These are phyloP conservation scores for Vitis hybrid DNA, from an alignment of 177 flowering plant genomes.

Conservation along the genomic window DNA sequence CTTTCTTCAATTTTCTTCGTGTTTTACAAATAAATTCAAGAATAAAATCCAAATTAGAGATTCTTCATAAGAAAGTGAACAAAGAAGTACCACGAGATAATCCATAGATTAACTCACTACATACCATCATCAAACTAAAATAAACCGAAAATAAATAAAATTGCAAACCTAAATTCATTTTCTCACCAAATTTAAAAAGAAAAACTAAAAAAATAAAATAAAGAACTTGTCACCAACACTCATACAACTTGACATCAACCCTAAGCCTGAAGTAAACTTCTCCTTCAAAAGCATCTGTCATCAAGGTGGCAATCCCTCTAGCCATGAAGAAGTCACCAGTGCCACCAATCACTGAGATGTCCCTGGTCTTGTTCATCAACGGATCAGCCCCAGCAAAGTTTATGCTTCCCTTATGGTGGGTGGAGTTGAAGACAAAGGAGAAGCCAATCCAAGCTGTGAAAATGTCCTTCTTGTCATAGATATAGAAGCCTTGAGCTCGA, in stretches of 20 bases:
- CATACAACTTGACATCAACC: constrained; percentile 38
- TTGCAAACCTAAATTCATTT: too few species aligned
- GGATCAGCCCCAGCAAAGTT: constrained; percentile 36
- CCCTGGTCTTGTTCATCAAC: constrained; percentile 24
- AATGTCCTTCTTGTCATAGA: constrained; percentile 28
- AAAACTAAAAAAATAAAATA: not conserved
- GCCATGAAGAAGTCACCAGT: constrained; percentile 49
- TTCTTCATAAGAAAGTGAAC: too few species aligned
- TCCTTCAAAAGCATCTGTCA: constrained; percentile 23
- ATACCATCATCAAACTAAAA: too few species aligned
- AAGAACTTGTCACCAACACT: constrained; percentile 23
- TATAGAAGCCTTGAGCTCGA: constrained; percentile 52
- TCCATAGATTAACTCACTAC: too few species aligned
- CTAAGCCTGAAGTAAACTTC: constrained; percentile 25
- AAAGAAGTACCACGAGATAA: too few species aligned
- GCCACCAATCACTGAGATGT: constrained; percentile 37
- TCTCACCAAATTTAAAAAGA: too few species aligned
- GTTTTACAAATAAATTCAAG: too few species aligned
- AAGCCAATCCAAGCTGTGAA: constrained; percentile 34
- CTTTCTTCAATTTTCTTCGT: too few species aligned
- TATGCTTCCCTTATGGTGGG: constrained; percentile 25
- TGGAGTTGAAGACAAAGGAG: constrained; percentile 31
- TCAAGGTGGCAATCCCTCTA: constrained; percentile 31
- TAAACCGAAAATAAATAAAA: too few species aligned
- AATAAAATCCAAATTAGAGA: too few species aligned